Evolutionary conservation across 2,329 filamentous ascomycete genomes (phyloP).

Genomic region (Zymoseptoria passerinii): DNA sequence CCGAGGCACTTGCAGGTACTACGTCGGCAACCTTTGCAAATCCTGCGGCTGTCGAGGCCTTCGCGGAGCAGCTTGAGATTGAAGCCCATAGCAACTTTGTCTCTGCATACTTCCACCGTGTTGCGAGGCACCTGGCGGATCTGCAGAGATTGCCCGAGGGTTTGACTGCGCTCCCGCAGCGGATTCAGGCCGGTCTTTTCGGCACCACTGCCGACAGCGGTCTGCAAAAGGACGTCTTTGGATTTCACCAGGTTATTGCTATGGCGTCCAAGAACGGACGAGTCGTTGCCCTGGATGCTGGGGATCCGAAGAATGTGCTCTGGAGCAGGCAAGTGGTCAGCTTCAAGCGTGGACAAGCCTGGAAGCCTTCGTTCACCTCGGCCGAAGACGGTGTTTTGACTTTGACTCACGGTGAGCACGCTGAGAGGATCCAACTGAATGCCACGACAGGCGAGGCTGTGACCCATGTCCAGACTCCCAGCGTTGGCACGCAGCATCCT

Average conservation of each 20-base stretch:
- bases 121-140: conserved; percentile 73
- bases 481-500: neutral
- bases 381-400: conserved; percentile 34
- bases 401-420: conserved; percentile 7
- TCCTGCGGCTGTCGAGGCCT: conserved; percentile 51
- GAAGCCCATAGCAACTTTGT: conserved; percentile 77
- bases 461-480: conserved; percentile 1
- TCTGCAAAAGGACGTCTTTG: conserved; percentile 66
- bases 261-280: conserved; percentile 72
- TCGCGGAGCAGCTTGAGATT: conserved; percentile 73
- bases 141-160: conserved; percentile 68
- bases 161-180: conserved; percentile 59
- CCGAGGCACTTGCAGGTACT: conserved; percentile 73
- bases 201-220: conserved; percentile 34
- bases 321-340: conserved; percentile 65
- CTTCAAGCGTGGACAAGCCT: conserved; percentile 46
- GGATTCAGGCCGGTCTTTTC: conserved; percentile 49
- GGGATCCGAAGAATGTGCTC: conserved; percentile 61
- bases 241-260: conserved; percentile 77
- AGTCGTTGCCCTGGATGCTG: conserved; percentile 71
- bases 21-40: conserved; percentile 75
- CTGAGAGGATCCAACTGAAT: conserved; percentile 48
- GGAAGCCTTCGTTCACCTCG: conserved; percentile 35
- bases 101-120: conserved; percentile 77
- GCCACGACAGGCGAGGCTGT: conserved; percentile 24